phyloP scores from a whole-genome alignment of 2,329 filamentous ascomycete species.

The Beauveria medogensis region DNA sequence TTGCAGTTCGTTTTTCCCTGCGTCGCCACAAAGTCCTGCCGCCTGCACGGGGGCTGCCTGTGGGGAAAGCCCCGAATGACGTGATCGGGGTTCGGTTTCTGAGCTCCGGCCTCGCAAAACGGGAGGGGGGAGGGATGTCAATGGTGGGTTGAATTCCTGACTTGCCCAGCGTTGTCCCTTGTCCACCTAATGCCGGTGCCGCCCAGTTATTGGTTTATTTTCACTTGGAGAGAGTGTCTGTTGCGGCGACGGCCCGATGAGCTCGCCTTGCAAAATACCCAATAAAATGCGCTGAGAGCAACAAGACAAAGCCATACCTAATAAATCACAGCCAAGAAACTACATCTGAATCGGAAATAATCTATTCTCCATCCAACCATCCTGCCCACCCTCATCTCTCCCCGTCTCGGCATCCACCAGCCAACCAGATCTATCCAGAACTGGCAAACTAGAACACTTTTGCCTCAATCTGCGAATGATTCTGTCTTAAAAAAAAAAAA shows the following conservation, averaged over 20 bases:
- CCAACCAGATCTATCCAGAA: background rate
- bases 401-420: background rate
- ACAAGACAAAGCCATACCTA: too few relatives aligned
- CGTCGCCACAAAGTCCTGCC: too few relatives aligned
- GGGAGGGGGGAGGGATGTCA: too few relatives aligned
- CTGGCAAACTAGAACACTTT: background rate
- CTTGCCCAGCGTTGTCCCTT: too few relatives aligned
- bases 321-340: too few relatives aligned
- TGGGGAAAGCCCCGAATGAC: slow-evolving; percentile 3
- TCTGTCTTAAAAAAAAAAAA: background rate
- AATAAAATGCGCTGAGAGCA: too few relatives aligned
- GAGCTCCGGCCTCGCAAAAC: slow-evolving; percentile 7
- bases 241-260: background rate
- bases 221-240: too few relatives aligned
- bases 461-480: background rate
- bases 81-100: slow-evolving; percentile 9
- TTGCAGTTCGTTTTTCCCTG: too few relatives aligned
- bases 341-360: background rate
- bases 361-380: background rate
- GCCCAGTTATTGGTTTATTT: background rate
- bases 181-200: too few relatives aligned
- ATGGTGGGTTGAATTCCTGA: background rate
- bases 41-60: background rate
- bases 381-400: background rate
- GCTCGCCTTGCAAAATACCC: too few relatives aligned